phyloP scores from a whole-genome alignment of 345 rosid species.

The Eucalyptus pauciflora region DNA sequence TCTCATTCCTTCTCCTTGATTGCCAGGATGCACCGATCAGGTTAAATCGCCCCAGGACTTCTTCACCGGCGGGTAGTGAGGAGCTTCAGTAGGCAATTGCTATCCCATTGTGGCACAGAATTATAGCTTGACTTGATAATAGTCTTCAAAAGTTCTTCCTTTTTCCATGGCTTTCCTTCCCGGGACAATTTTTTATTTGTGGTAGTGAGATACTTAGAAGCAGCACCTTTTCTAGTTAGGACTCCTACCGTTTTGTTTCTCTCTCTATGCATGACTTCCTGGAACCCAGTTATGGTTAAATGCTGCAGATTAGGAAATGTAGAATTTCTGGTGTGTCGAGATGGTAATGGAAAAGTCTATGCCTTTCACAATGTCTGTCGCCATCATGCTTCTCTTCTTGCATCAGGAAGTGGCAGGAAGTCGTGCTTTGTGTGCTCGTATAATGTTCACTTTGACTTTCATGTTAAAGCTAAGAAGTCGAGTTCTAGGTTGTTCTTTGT shows the following conservation, averaged over 20 bases:
- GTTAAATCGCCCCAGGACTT: constrained; percentile 48
- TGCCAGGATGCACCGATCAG: constrained; percentile 57
- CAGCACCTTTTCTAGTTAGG: not conserved
- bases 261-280: not conserved
- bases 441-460: constrained; percentile 18
- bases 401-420: constrained; percentile 55
- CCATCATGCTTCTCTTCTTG: constrained; percentile 83
- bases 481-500: not conserved
- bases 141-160: not conserved
- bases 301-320: constrained; percentile 55
- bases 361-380: constrained; percentile 91
- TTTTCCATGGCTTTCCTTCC: too few species aligned
- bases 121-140: not conserved
- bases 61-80: constrained; percentile 68
- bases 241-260: not conserved
- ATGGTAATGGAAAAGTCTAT: constrained; percentile 43
- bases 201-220: not conserved
- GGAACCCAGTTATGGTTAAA: not conserved
- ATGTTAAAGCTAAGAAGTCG: not conserved
- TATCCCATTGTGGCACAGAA: not conserved
- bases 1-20: not conserved
- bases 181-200: too few species aligned
- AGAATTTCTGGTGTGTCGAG: constrained; percentile 67
- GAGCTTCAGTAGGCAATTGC: not conserved
- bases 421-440: constrained; percentile 87